Base-by-base conservation (phyloP, 331 rosid species). In the Quercus phellos region DNA sequence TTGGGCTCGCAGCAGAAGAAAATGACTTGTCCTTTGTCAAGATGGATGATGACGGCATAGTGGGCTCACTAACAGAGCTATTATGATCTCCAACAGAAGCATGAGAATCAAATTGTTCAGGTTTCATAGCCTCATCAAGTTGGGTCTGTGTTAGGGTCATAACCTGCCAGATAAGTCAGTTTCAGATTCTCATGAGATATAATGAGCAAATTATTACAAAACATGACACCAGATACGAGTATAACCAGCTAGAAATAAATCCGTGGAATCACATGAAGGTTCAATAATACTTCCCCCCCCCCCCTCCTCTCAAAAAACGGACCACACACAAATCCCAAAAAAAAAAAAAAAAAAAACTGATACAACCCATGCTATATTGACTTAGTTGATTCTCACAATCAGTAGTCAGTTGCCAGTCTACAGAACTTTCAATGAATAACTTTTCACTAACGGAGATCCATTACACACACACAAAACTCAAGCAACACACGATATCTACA, bases 71-170 rank as follows among this genome's bases (percentile, higher is more conserved):
- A 73, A 77, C 90, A 70, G 87, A 80, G 74, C 78, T 79, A 38
- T 82, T 75, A 77, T 87, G 86, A 81, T 88, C 84, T 72, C 87
- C 90, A 73, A 78, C 89, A 77, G 98, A 79, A 32, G 84, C 82
- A 83, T 78, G 89, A 73, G 96, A 86, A 81, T 86, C 94, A 86
- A 90, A 92, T 81, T 88, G 91, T 54, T 87, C 91, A 74, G 95
- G 95, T 72, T 84, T 94, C 99, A 94, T 94, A 68, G 97, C 97
- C 78, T 94, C 97, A 68, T 94, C 97, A 78, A 92, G 97, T 84
- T 94, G 99, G 35, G 89, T 94, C 82, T 89, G 99, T n/a, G 97
- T 92, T 78, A 94, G 87, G 51, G 92, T 77, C 91, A 94, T 92
- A 77, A 94, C 94, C 99, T 94, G 84, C 68, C 68, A 85, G 68